Percentiles rank a stretch among this genome's conserved stretches.
phyloP scores from a whole-genome alignment of 345 rosid species.

The Gossypium anomalum region DNA sequence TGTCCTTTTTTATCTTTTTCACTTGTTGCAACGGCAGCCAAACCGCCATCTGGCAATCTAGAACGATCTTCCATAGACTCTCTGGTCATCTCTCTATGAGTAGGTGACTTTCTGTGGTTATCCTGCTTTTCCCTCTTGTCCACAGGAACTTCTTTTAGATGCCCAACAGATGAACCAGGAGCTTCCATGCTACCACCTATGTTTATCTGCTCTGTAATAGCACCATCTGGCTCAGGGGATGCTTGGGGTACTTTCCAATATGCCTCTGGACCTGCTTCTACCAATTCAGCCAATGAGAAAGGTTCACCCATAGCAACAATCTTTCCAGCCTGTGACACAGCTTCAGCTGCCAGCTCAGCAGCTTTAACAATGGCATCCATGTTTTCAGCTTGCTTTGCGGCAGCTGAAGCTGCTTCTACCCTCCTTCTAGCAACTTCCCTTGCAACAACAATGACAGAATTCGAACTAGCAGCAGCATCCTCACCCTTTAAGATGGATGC shows the following conservation, averaged over 20 bases:
- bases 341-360: constrained; percentile 93
- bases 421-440: constrained; percentile 81
- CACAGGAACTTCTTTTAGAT: constrained; percentile 22
- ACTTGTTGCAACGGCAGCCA: constrained; percentile 31
- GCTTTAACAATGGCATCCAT: constrained; percentile 86
- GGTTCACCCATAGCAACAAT: constrained; percentile 83
- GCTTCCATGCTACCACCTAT: constrained; percentile 16
- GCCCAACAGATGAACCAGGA: constrained; percentile 24
- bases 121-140: constrained; percentile 34
- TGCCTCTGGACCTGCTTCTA: constrained; percentile 70
- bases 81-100: constrained; percentile 27
- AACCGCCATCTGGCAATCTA: constrained; percentile 36
- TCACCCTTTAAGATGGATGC: constrained; percentile 55
- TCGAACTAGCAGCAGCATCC: constrained; percentile 45
- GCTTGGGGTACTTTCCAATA: constrained; percentile 54
- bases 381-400: constrained; percentile 90
- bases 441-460: constrained; percentile 61
- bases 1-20: constrained; percentile 44
- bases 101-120: constrained; percentile 33
- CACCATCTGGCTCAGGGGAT: constrained; percentile 33
- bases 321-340: constrained; percentile 91
- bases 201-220: constrained; percentile 22
- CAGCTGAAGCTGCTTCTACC: constrained; percentile 86
- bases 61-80: constrained; percentile 40
- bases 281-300: constrained; percentile 52